Base-by-base conservation (phyloP, 169 alveolate species). In the Eimeria maxima region DNA sequence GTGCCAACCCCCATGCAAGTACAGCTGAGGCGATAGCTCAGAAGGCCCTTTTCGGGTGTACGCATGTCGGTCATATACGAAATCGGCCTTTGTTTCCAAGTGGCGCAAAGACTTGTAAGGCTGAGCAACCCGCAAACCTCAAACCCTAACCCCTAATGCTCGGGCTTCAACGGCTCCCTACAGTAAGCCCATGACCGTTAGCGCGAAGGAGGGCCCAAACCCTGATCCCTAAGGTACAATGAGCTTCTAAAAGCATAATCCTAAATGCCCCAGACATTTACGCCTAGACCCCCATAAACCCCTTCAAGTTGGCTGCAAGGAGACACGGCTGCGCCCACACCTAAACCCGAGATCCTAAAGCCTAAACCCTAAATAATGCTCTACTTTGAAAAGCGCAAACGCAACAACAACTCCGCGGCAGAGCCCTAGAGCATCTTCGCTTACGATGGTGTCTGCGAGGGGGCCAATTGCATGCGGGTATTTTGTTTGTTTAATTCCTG, bases 1-100 rank as follows among this genome's bases (percentile, higher is more conserved):
- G n/a, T 89, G 95, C 95, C 95, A 89, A 18, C 95, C 95, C 38
- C 95, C 95, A 24, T 89, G 73, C 42, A 89, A 60, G 74, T 89
- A 89, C 24, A 45, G 71, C 60, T 73, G 95, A 8, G 95, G 95
- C 27, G 47, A 44, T 47, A 89, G 74, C 14, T 69, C 71, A 29
- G 95, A 89, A 18, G 73, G 95, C 33, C 76, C 22, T 24, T 89
- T 73, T 13, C 95, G 69, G 42, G 29, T 29, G 88, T 69, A 89
- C 7, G 84, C 95, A 53, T 71, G 95, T 3, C 57, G 42, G 7
- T 44, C 74, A 47, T 44, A n/a, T 14, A 53, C 57, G 44, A 74
- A 74, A 33, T 89, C 95, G 11, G 74, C 7, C 27, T 69, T 74
- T 0, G 53, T 44, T n/a, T 69, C 87, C 60, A 89, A 29, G 71